Conservation (phyloP, 2,329 filamentous ascomycete species). For the Pseudopithomyces chartarum region DNA sequence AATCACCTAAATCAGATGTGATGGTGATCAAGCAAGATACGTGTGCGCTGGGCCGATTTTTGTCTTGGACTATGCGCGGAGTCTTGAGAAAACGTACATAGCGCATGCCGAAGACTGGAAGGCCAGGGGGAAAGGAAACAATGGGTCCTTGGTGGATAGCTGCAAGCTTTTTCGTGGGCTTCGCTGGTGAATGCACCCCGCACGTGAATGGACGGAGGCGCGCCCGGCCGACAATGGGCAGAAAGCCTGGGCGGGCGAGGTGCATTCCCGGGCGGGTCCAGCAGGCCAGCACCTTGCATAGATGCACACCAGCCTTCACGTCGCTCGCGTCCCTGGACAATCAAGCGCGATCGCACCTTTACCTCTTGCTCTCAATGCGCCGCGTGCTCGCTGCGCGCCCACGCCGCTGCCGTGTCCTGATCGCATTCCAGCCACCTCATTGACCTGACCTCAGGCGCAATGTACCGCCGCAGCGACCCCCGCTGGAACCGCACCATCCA, state of each 20-base stretch:
- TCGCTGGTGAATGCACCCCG: constrained; percentile 10
- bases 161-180: background rate
- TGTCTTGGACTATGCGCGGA: constrained; percentile 53
- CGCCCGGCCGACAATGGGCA: background rate
- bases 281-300: constrained; percentile 9
- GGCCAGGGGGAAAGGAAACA: background rate
- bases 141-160: background rate
- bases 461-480: constrained; percentile 73
- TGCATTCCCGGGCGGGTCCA: background rate
- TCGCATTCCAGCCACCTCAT: constrained; percentile 15
- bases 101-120: constrained; percentile 41
- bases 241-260: background rate
- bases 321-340: constrained; percentile 7
- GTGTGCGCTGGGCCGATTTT: constrained; percentile 24
- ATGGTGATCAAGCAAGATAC: constrained; percentile 60
- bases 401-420: constrained; percentile 14
- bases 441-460: constrained; percentile 35
- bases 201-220: constrained; percentile 8
- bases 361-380: constrained; percentile 30
- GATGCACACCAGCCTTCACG: background rate
- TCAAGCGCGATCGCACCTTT: constrained; percentile 5
- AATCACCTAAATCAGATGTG: constrained; percentile 71
- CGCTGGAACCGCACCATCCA: constrained; percentile 93
- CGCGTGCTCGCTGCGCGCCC: constrained; percentile 24
- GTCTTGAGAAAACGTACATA: constrained; percentile 73